Conservation (phyloP, 2,329 filamentous ascomycete species). For the Colletotrichum sp. region DNA sequence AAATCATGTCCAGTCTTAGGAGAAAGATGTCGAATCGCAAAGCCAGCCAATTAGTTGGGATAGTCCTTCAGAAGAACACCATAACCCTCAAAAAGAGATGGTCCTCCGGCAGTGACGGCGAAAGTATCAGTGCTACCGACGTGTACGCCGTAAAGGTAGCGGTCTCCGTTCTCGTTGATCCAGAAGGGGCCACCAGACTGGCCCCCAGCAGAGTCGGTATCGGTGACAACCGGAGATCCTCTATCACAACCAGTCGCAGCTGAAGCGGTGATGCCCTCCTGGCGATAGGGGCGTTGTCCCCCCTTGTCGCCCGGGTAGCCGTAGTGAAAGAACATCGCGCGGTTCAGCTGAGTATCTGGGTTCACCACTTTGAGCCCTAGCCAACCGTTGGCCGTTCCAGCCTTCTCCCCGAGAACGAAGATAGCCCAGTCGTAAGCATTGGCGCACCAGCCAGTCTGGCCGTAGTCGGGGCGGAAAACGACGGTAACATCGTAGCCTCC, state of each 20-base stretch:
- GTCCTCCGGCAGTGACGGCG: neutral
- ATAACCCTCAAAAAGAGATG: neutral
- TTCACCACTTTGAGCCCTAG: conserved; percentile 26
- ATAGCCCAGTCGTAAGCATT: conserved; percentile 29
- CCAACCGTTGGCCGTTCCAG: conserved; percentile 28
- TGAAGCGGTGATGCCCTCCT: conserved; percentile 7
- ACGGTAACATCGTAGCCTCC: conserved; percentile 2
- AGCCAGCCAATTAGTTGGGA: neutral
- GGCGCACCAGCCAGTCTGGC: conserved; percentile 8
- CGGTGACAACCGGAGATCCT: conserved; percentile 1
- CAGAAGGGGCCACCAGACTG: conserved; percentile 11
- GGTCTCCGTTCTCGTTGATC: conserved; percentile 1
- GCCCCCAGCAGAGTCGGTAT: conserved; percentile 3
- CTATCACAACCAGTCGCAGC: neutral
- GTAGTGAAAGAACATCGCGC: conserved; percentile 22
- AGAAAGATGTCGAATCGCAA: neutral
- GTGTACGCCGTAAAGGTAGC: conserved; percentile 7
- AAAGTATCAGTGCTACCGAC: neutral
- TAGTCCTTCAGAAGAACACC: conserved; percentile 2
- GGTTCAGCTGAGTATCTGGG: conserved; percentile 12
- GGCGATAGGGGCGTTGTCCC: conserved; percentile 19
- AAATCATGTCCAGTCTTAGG: neutral
- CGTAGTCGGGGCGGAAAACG: neutral
- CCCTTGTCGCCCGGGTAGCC: conserved; percentile 26
- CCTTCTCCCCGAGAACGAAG: conserved; percentile 27